These are phyloP conservation scores for Gossypium rotundifolium DNA, from an alignment of 345 rosid species.

Conservation along the genomic window DNA sequence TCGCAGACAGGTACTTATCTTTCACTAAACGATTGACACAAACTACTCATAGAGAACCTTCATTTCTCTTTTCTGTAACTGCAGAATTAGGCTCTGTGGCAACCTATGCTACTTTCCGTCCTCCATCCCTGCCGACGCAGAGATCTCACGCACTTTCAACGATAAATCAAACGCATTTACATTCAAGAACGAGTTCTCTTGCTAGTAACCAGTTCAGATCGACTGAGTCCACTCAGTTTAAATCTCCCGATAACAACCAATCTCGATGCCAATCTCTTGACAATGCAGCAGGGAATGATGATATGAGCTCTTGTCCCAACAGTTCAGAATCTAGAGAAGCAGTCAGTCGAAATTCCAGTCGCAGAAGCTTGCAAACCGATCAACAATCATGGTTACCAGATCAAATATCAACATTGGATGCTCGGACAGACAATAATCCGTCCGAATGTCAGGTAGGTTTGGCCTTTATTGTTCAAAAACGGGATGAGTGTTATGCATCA, in stretches of 20 bases:
- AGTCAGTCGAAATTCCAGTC: constrained; percentile 33
- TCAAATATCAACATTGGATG: constrained; percentile 51
- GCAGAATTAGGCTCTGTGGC: constrained; percentile 39
- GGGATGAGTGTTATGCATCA: background rate
- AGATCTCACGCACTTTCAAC: constrained; percentile 59
- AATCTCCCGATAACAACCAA: constrained; percentile 42
- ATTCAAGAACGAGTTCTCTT: constrained; percentile 31
- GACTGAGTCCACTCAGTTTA: background rate
- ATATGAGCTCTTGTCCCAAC: constrained; percentile 27
- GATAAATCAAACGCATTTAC: constrained; percentile 38
- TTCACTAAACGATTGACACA: background rate
- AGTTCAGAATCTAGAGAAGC: constrained; percentile 30
- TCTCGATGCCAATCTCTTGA: constrained; percentile 40
- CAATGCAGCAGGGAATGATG: constrained; percentile 30
- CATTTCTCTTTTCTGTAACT: background rate
- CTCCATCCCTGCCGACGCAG: constrained; percentile 51
- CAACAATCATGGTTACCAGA: constrained; percentile 40
- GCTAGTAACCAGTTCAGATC: constrained; percentile 32
- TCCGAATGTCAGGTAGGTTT: constrained; percentile 46
- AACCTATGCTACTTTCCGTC: constrained; percentile 34
- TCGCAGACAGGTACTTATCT: constrained; percentile 40
- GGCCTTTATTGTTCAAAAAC: constrained; percentile 5
- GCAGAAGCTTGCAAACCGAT: constrained; percentile 38
- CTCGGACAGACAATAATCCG: constrained; percentile 33
- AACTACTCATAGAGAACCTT: background rate